Conservation (phyloP, 164 flowering plant species). For the Cinnamomum micranthum region DNA sequence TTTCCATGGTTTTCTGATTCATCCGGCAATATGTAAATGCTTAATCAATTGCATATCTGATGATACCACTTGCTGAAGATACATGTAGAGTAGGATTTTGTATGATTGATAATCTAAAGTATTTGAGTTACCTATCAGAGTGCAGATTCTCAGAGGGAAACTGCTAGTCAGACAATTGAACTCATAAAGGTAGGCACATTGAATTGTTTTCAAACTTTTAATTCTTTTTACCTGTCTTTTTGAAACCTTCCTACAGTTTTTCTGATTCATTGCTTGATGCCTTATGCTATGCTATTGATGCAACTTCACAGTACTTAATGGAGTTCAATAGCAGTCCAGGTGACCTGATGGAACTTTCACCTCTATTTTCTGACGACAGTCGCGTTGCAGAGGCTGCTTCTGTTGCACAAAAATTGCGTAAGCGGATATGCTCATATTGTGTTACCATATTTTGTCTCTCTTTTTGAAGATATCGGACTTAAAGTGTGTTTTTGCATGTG, state of each 20-base stretch:
- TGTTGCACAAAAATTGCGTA: slow-evolving; percentile 96
- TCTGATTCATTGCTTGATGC: slow-evolving; percentile 5
- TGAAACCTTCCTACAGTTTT: neutral
- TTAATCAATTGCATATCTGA: too few species aligned
- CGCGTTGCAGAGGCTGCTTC: slow-evolving; percentile 99
- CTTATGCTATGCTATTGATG: neutral
- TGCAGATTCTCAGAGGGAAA: slow-evolving; percentile 97
- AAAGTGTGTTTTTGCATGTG: neutral
- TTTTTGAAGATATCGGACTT: neutral
- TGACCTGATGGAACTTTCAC: slow-evolving; percentile 95
- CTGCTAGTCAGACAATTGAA: slow-evolving; percentile 97
- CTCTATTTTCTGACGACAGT: slow-evolving; percentile 96
- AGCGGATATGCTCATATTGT: slow-evolving; percentile 15
- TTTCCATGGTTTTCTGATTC: neutral
- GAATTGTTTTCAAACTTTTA: neutral
- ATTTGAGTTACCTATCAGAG: slow-evolving; percentile 54
- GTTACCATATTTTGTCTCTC: neutral
- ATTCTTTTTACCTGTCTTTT: neutral
- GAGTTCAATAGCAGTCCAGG: slow-evolving; percentile 98
- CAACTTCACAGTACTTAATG: slow-evolving; percentile 78
- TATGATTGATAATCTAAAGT: slow-evolving; percentile 8
- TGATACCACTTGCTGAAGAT: neutral
- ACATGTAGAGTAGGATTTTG: neutral
- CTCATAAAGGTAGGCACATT: slow-evolving; percentile 76
- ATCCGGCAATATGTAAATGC: neutral